A percentile compares a stretch with the other conserved stretches of the same genome.
Conservation (phyloP, 1,139 yeast genomes). For the Saccharomyces hybrid region DNA sequence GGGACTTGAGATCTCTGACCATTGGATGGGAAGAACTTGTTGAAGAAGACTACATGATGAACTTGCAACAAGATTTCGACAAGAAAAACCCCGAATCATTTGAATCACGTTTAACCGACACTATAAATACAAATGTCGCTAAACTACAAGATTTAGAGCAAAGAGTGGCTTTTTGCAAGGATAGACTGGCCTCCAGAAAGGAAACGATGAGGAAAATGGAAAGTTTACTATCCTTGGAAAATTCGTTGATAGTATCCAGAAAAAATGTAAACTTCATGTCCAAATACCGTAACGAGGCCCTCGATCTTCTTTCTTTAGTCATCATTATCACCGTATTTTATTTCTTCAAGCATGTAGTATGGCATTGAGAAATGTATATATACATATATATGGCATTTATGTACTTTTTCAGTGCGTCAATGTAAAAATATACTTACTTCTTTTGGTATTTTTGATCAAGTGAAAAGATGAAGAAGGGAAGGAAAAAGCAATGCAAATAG, state of each 20-base stretch:
- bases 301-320: slow-evolving; percentile 15
- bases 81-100: slow-evolving; percentile 13
- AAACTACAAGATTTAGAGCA: slow-evolving; percentile 15
- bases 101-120: slow-evolving; percentile 8
- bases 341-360: slow-evolving; percentile 7
- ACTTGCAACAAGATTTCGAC: slow-evolving; percentile 14
- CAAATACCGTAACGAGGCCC: slow-evolving; percentile 18
- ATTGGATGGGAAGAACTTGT: slow-evolving; percentile 8
- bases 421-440: neutral
- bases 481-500: neutral
- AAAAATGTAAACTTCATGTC: slow-evolving; percentile 16
- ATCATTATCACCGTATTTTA: slow-evolving; percentile 3
- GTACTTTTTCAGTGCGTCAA: neutral
- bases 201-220: slow-evolving; percentile 54
- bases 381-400: neutral
- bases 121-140: slow-evolving; percentile 10
- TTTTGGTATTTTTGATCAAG: neutral
- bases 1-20: slow-evolving; percentile 9
- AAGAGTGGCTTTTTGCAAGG: slow-evolving; percentile 14
- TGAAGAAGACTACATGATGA: slow-evolving; percentile 10
- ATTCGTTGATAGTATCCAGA: slow-evolving; percentile 18
- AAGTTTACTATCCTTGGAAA: slow-evolving; percentile 16
- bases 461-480: slow-evolving; percentile 12
- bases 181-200: slow-evolving; percentile 54
- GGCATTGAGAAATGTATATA: neutral